Evolutionary conservation across 352 stramenopile species (phyloP).

Genomic region (Globisporangium uncinulatum): DNA sequence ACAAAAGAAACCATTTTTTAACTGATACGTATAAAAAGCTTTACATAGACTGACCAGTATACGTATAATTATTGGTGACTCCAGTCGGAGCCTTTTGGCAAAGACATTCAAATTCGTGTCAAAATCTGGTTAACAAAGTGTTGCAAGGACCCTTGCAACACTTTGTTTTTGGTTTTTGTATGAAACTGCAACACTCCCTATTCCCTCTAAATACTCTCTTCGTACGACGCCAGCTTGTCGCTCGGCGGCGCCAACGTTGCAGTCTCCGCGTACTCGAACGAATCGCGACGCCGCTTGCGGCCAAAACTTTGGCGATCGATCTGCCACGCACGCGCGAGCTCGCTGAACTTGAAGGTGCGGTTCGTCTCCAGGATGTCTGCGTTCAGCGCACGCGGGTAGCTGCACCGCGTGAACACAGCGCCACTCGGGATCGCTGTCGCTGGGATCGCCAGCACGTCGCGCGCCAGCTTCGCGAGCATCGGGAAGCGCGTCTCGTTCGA

Average conservation of each 20-base stretch:
- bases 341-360: conserved; percentile 73
- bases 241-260: conserved; percentile 40
- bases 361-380: conserved; percentile 51
- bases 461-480: conserved; percentile 60
- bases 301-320: conserved; percentile 74
- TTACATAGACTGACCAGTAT: too few relatives aligned
- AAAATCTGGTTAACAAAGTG: too few relatives aligned
- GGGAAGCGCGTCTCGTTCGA: conserved; percentile 78
- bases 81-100: too few relatives aligned
- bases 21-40: too few relatives aligned
- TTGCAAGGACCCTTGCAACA: too few relatives aligned
- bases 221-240: conserved; percentile 65
- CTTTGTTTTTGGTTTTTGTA: too few relatives aligned
- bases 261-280: conserved; percentile 66
- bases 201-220: conserved; percentile 82
- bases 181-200: too few relatives aligned
- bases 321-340: conserved; percentile 70
- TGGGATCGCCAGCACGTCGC: conserved; percentile 69
- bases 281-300: conserved; percentile 66
- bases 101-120: too few relatives aligned
- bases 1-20: too few relatives aligned
- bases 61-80: too few relatives aligned
- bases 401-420: conserved; percentile 65
- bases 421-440: conserved; percentile 62
- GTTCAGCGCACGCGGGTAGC: conserved; percentile 53